Percentiles rank a stretch among this genome's conserved stretches.
phyloP scores from a whole-genome alignment of 441 rosid genomes.

The Raphanus hybrid region DNA sequence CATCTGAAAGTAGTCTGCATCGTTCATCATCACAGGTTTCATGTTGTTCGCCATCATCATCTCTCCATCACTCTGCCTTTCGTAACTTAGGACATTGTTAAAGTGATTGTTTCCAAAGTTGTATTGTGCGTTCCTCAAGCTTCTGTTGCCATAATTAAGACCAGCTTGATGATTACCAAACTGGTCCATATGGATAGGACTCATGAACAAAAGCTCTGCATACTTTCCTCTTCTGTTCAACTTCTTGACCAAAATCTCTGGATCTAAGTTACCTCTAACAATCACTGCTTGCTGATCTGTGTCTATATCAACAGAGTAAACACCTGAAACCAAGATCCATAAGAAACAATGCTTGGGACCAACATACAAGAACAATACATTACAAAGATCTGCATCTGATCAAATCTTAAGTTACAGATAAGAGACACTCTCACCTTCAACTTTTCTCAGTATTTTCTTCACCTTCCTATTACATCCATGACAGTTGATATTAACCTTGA shows the following conservation, averaged over 20 bases:
- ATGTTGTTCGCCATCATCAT: constrained; percentile 29
- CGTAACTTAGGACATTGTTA: constrained; percentile 38
- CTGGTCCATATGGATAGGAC: constrained; percentile 28
- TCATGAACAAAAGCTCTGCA: constrained; percentile 59
- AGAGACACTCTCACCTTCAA: constrained; percentile 57
- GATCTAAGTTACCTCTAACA: constrained; percentile 64
- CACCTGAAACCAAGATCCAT: constrained; percentile 53
- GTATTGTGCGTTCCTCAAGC: constrained; percentile 34
- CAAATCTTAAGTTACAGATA: constrained; percentile 4
- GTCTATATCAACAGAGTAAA: constrained; percentile 64
- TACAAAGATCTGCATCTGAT: neutral
- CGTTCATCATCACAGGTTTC: constrained; percentile 36
- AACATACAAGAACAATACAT: neutral
- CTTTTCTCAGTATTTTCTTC: constrained; percentile 66
- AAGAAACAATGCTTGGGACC: neutral
- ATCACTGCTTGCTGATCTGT: constrained; percentile 55
- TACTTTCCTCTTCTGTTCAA: constrained; percentile 61
- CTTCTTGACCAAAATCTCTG: constrained; percentile 56
- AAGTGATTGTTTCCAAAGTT: constrained; percentile 26
- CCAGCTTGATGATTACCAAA: constrained; percentile 31
- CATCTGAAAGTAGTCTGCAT: constrained; percentile 41
- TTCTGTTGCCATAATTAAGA: constrained; percentile 26
- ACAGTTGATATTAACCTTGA: constrained; percentile 73
- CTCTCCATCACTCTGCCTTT: constrained; percentile 40
- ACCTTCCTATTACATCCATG: constrained; percentile 78